Evolutionary conservation across 768 basidiomycete genomes (phyloP).

Genomic region (Hypholoma sublateritium): DNA sequence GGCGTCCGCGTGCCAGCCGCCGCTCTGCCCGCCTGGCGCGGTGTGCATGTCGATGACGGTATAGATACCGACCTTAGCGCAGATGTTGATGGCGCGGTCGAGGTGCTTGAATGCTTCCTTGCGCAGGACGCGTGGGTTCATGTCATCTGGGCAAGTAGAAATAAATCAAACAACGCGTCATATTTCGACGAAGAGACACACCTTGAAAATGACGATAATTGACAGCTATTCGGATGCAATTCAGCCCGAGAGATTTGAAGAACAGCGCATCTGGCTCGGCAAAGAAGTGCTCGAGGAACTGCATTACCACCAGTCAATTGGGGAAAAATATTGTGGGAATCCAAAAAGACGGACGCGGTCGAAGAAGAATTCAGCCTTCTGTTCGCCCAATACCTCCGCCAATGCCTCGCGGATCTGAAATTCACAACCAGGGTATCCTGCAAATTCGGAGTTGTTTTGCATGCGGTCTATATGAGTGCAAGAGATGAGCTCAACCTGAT

Average conservation of each 20-base stretch:
- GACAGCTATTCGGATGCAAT: constrained; percentile 74
- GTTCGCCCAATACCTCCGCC: constrained; percentile 58
- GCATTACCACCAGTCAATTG: neutral
- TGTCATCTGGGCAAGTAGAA: constrained; percentile 46
- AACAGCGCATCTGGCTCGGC: constrained; percentile 69
- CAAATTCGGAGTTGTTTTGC: neutral
- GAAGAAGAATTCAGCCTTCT: constrained; percentile 76
- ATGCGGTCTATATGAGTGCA: neutral
- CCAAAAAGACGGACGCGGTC: constrained; percentile 39
- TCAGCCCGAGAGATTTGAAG: constrained; percentile 76
- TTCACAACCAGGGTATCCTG: constrained; percentile 83
- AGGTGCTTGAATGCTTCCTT: constrained; percentile 79
- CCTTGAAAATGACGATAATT: constrained; percentile 75
- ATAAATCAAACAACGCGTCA: neutral
- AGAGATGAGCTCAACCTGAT: constrained; percentile 38
- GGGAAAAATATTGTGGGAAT: neutral
- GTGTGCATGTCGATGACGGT: constrained; percentile 83
- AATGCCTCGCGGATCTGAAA: constrained; percentile 73
- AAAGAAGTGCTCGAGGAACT: constrained; percentile 87
- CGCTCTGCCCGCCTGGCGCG: constrained; percentile 71
- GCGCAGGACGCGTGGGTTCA: constrained; percentile 81
- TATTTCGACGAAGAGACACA: constrained; percentile 10
- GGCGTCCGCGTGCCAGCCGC: constrained; percentile 80
- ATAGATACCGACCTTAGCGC: constrained; percentile 72
- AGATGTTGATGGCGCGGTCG: constrained; percentile 71